Base-by-base conservation (phyloP, 768 basidiomycete genomes). In the Saitozyma podzolica region DNA sequence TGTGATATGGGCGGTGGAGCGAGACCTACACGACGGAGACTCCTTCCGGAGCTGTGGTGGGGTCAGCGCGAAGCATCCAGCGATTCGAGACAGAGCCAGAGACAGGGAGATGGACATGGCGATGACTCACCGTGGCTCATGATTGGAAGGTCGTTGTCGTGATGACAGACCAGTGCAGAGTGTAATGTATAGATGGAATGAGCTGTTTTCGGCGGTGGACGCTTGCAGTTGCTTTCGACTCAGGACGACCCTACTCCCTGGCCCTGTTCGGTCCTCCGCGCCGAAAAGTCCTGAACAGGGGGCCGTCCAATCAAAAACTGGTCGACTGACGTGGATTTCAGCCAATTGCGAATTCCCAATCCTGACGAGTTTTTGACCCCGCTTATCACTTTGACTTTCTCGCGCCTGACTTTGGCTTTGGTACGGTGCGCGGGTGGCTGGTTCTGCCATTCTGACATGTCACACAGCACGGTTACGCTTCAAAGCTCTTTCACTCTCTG, bases 11-110 rank as follows among this genome's bases (percentile, higher is more conserved):
- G 6, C n/a, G 45, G n/a, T 47, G 45, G 45, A 48, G 13, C 54
- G 58, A 55, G 54, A 66, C 74, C 13, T 67, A 76, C 75, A 76
- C 72, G 47, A 76, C 75, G 58, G 77, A 75, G 40, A 78, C 73
- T 57, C 77, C 77, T 62, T 72, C 61, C 42, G 75, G 77, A 65
- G 77, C 74, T 76, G 51, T 56, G 39, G 45, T 41, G 29, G 45
- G 54, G 41, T 54, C 40, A 43, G 19, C 29, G n/a, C 41, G 52
- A 42, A 40, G 13, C 41, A 11, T 11, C 20, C 41, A 8, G 16
- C 42, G 9, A n/a, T 19, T 8, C 17, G 40, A 29, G 16, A 9
- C 50, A 10, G n/a, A 20, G 29, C 11, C 13, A 40, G 43, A 16
- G 58, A 13, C 14, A 58, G 13, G 19, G 17, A 45, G 56, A 42